phyloP scores from a whole-genome alignment of 805 yeast species.

The Wickerhamiella shivajii region DNA sequence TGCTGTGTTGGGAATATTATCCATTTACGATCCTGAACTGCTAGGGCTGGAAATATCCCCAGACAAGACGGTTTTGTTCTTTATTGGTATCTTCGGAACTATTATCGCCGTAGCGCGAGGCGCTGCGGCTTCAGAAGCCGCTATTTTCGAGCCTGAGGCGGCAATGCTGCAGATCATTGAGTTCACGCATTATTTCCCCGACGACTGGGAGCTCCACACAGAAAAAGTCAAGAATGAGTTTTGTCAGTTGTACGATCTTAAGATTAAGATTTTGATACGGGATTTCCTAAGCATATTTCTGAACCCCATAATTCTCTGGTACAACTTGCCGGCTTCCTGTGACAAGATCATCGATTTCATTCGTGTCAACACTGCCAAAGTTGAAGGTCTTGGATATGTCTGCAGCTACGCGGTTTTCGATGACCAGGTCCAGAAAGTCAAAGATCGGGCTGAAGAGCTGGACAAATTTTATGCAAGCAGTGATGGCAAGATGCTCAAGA shows the following conservation, averaged over 20 bases:
- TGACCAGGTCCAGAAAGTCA: slow-evolving; percentile 35
- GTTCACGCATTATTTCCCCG: slow-evolving; percentile 82
- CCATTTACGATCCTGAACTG: slow-evolving; percentile 76
- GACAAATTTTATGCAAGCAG: slow-evolving; percentile 32
- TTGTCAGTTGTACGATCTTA: slow-evolving; percentile 60
- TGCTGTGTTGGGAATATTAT: slow-evolving; percentile 66
- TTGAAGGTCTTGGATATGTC: slow-evolving; percentile 89
- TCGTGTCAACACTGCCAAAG: slow-evolving; percentile 76
- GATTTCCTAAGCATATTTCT: slow-evolving; percentile 71
- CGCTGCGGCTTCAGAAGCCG: slow-evolving; percentile 46
- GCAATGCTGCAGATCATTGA: slow-evolving; percentile 66
- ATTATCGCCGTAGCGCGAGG: slow-evolving; percentile 72
- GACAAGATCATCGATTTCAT: slow-evolving; percentile 79
- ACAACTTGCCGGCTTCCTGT: slow-evolving; percentile 56
- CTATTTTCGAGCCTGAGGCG: slow-evolving; percentile 86
- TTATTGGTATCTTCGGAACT: slow-evolving; percentile 78
- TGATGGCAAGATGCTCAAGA: slow-evolving; percentile 83
- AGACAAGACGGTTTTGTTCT: slow-evolving; percentile 71
- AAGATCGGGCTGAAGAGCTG: slow-evolving; percentile 22
- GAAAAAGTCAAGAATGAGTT: slow-evolving; percentile 74
- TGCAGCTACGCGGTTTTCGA: slow-evolving; percentile 91
- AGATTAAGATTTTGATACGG: slow-evolving; percentile 51
- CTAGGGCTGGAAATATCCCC: slow-evolving; percentile 76
- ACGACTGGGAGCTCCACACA: slow-evolving; percentile 74
- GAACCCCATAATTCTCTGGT: slow-evolving; percentile 85